Percentiles rank a stretch among this genome's conserved stretches.
Conservation (phyloP, 2,329 filamentous ascomycete genomes). For the Aspergillus texensis region DNA sequence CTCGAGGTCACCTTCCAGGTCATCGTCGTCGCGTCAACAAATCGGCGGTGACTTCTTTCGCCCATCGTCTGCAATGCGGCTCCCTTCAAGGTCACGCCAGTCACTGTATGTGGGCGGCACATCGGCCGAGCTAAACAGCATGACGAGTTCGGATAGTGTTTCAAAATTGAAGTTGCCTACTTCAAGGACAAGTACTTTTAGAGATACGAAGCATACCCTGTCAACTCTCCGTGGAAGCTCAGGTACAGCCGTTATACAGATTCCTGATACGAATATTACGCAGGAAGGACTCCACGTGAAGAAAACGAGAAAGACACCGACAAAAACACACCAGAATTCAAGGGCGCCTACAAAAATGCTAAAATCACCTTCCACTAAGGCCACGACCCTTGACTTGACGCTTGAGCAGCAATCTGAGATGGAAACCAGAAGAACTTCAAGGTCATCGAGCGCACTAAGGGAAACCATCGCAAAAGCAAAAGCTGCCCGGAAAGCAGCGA, state of each 20-base stretch:
- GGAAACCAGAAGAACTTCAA: constrained; percentile 53
- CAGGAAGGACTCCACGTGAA: constrained; percentile 43
- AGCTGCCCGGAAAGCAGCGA: constrained; percentile 68
- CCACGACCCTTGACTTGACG: constrained; percentile 31
- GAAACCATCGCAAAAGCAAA: constrained; percentile 94
- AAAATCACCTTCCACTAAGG: constrained; percentile 34
- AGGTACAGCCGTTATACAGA: constrained; percentile 59
- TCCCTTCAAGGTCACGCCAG: constrained; percentile 37
- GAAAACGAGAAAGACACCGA: constrained; percentile 40
- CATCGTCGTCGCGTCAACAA: constrained; percentile 52
- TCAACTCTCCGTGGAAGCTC: constrained; percentile 57
- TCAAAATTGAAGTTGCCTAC: constrained; percentile 28
- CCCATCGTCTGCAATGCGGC: constrained; percentile 33
- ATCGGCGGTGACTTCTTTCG: constrained; percentile 58
- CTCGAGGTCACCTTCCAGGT: constrained; percentile 41
- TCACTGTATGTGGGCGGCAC: constrained; percentile 27
- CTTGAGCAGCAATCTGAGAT: constrained; percentile 31
- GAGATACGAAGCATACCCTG: constrained; percentile 51
- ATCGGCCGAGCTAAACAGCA: constrained; percentile 18
- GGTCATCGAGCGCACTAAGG: constrained; percentile 78
- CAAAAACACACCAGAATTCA: constrained; percentile 31
- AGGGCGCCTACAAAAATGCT: constrained; percentile 35
- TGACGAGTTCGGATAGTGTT: constrained; percentile 23
- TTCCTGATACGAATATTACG: constrained; percentile 35
- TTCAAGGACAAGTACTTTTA: constrained; percentile 23